Percentiles rank a stretch among this genome's conserved stretches.
phyloP scores from a whole-genome alignment of 805 yeast species.

The Hermanozyma aechmeae region DNA sequence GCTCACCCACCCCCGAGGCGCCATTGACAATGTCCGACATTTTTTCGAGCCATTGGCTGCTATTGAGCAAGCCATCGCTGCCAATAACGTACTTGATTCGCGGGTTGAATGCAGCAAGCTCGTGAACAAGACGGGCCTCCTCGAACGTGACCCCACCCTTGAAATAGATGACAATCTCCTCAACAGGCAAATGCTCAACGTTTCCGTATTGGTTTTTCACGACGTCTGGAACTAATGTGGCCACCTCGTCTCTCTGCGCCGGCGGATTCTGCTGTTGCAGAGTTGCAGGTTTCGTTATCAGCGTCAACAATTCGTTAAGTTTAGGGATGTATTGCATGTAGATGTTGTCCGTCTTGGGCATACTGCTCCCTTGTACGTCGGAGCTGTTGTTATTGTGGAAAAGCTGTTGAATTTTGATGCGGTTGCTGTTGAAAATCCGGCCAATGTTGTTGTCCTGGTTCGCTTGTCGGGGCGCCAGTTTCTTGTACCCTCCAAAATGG shows the following conservation, averaged over 20 bases:
- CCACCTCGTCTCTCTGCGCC: constrained; percentile 10
- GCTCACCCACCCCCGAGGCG: constrained; percentile 6
- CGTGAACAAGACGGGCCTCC: constrained; percentile 76
- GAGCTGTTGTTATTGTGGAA: constrained; percentile 16
- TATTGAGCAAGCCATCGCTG: constrained; percentile 38
- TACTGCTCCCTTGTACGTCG: constrained; percentile 5
- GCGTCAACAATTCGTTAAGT: constrained; percentile 35
- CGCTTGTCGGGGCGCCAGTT: constrained; percentile 3
- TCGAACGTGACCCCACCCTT: constrained; percentile 91
- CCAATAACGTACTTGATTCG: constrained; percentile 71
- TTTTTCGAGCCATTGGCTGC: constrained; percentile 22
- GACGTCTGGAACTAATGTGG: constrained; percentile 32
- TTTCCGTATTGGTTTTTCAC: constrained; percentile 19
- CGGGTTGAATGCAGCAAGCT: constrained; percentile 48
- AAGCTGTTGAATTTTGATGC: constrained; percentile 19
- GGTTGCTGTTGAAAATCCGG: constrained; percentile 22
- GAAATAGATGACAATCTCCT: constrained; percentile 62
- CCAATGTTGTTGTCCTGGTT: constrained; percentile 14
- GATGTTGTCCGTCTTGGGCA: constrained; percentile 47
- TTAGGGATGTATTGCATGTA: constrained; percentile 90
- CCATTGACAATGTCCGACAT: constrained; percentile 22
- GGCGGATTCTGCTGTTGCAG: constrained; percentile 4
- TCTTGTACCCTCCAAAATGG: constrained; percentile 5
- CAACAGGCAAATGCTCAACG: constrained; percentile 24
- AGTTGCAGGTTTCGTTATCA: constrained; percentile 7